phyloP scores from a whole-genome alignment of 2,329 filamentous ascomycete species.

The Hypoxylon sp. region DNA sequence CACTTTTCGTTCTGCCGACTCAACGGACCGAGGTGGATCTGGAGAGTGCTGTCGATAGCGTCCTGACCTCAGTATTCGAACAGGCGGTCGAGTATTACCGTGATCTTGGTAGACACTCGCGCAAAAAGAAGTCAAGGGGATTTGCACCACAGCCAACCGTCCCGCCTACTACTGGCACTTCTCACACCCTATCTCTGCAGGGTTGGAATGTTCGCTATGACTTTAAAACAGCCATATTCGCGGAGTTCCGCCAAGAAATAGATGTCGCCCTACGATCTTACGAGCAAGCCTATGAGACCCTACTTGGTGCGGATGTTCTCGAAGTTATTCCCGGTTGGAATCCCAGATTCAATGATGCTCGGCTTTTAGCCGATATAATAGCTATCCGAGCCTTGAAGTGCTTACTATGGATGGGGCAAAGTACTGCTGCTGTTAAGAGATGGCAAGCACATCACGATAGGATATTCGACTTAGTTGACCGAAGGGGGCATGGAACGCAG shows the following conservation, averaged over 20 bases:
- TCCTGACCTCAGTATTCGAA: conserved; percentile 80
- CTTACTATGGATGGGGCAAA: conserved; percentile 83
- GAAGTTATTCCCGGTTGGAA: conserved; percentile 93
- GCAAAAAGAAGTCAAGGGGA: conserved; percentile 88
- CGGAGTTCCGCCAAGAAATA: conserved; percentile 94
- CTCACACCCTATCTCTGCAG: conserved; percentile 84
- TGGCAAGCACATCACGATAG: conserved; percentile 85
- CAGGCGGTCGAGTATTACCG: conserved; percentile 90
- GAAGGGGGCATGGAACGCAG: conserved; percentile 84
- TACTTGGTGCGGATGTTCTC: conserved; percentile 87
- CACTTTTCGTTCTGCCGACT: conserved; percentile 84
- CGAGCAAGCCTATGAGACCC: conserved; percentile 85
- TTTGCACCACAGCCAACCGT: conserved; percentile 84
- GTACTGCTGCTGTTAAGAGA: conserved; percentile 82
- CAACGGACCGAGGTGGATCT: conserved; percentile 80
- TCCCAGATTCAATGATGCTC: conserved; percentile 91
- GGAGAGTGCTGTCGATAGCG: conserved; percentile 78
- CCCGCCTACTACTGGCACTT: conserved; percentile 86
- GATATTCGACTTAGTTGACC: conserved; percentile 83
- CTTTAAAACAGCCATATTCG: conserved; percentile 91
- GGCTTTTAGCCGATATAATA: conserved; percentile 86
- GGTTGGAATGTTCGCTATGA: conserved; percentile 97
- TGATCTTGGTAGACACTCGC: conserved; percentile 91
- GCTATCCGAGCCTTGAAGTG: conserved; percentile 87
- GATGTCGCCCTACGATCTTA: conserved; percentile 89